phyloP scores from a whole-genome alignment of 108 stramenopile genomes.

The Nitzschia putrida region DNA sequence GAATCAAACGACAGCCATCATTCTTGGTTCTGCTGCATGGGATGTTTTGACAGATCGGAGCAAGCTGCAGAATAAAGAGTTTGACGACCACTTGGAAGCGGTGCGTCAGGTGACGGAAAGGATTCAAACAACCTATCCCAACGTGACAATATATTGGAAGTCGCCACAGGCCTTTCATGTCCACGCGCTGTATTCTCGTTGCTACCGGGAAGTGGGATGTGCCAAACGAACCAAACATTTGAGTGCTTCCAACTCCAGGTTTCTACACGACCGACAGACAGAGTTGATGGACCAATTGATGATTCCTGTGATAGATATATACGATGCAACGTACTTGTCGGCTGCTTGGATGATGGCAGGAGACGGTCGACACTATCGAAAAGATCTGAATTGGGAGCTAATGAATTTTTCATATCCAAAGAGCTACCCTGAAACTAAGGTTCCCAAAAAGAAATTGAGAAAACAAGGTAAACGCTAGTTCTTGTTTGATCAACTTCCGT shows the following conservation, averaged over 20 bases:
- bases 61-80: neutral
- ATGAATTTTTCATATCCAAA: no score
- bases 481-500: no score
- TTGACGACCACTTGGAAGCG: constrained; percentile 9
- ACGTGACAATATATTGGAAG: constrained; percentile 24
- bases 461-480: no score
- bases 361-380: constrained; percentile 37
- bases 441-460: no score
- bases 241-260: constrained; percentile 26
- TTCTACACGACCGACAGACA: constrained; percentile 32
- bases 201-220: neutral
- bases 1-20: constrained; percentile 1
- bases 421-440: no score
- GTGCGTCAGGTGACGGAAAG: neutral
- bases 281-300: constrained; percentile 10
- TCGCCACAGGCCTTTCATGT: constrained; percentile 30
- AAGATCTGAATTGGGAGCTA: constrained; percentile 2
- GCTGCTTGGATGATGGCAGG: constrained; percentile 20
- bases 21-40: constrained; percentile 28
- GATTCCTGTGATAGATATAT: constrained; percentile 30
- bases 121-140: constrained; percentile 4
- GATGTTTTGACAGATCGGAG: constrained; percentile 15
- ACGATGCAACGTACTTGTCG: constrained; percentile 31
- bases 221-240: constrained; percentile 19
- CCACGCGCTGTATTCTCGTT: constrained; percentile 2